Percentiles rank a stretch among this genome's conserved stretches.
These are phyloP conservation scores for Sideroxylon spinosum DNA, from an alignment of 179 eudicot species.

Conservation along the genomic window DNA sequence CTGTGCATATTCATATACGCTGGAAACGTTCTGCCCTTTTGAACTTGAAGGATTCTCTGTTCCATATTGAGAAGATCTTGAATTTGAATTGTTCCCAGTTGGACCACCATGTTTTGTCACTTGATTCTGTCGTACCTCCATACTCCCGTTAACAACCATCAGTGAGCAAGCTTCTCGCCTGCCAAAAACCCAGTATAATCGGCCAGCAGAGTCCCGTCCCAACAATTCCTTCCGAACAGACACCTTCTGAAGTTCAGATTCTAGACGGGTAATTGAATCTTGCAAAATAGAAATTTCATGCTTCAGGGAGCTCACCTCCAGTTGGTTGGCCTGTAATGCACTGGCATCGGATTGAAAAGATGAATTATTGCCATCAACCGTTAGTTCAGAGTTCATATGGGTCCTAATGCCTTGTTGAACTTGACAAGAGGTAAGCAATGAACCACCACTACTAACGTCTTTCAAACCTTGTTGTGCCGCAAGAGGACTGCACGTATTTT, in stretches of 20 bases:
- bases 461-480: not conserved
- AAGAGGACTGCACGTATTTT: not conserved
- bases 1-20: constrained; percentile 17
- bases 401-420: constrained; percentile 5
- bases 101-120: not conserved
- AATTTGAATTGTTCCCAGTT: constrained; percentile 4
- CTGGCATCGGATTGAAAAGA: constrained; percentile 19
- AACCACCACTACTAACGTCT: not conserved
- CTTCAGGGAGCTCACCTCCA: constrained; percentile 37
- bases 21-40: constrained; percentile 8
- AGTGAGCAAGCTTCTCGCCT: constrained; percentile 37
- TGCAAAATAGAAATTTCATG: constrained; percentile 48
- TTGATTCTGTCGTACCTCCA: constrained; percentile 27
- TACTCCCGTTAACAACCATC: constrained; percentile 44
- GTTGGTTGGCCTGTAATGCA: constrained; percentile 32
- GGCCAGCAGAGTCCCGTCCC: constrained; percentile 71
- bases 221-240: constrained; percentile 67
- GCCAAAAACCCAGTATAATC: constrained; percentile 68
- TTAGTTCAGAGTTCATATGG: constrained; percentile 3
- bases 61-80: not conserved
- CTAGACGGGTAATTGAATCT: constrained; percentile 49
- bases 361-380: constrained; percentile 12
- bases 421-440: constrained; percentile 5
- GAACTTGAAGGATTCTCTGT: constrained; percentile 11
- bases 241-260: constrained; percentile 52